Conservation (phyloP, 768 basidiomycete genomes). For the Mycena galericulata region DNA sequence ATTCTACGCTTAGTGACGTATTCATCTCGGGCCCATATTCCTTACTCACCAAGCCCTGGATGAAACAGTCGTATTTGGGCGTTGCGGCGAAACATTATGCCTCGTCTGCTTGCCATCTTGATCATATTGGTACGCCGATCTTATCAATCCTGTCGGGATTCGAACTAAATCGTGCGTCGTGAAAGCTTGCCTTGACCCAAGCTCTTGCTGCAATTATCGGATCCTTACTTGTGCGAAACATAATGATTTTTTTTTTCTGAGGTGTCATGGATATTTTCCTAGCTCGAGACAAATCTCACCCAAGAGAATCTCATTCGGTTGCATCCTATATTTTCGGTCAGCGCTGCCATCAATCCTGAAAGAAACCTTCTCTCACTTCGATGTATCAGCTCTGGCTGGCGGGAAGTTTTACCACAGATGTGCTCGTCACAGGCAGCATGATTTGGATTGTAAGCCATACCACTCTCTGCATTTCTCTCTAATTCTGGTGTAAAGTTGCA, state of each 20-base stretch:
- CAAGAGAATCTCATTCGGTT: slow-evolving; percentile 12
- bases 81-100: not conserved
- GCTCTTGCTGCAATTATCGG: not conserved
- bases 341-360: not conserved
- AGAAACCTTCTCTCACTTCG: not conserved
- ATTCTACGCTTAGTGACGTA: slow-evolving; percentile 11
- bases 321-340: slow-evolving; percentile 8
- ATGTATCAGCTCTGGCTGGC: slow-evolving; percentile 9
- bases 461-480: not conserved
- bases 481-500: not conserved
- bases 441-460: slow-evolving; percentile 17
- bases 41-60: no score
- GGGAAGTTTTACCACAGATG: slow-evolving; percentile 13
- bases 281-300: slow-evolving; percentile 3
- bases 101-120: not conserved
- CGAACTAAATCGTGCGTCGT: not conserved
- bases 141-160: not conserved
- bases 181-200: slow-evolving; percentile 9
- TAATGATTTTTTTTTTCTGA: not conserved
- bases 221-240: not conserved
- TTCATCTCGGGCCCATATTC: not conserved
- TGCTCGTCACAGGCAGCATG: slow-evolving; percentile 14
- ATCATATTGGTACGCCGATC: slow-evolving; percentile 17
- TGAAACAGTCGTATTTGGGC: slow-evolving; percentile 4
- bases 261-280: not conserved